Conservation (phyloP, 352 stramenopile species). For the Ophiocytium majus region DNA sequence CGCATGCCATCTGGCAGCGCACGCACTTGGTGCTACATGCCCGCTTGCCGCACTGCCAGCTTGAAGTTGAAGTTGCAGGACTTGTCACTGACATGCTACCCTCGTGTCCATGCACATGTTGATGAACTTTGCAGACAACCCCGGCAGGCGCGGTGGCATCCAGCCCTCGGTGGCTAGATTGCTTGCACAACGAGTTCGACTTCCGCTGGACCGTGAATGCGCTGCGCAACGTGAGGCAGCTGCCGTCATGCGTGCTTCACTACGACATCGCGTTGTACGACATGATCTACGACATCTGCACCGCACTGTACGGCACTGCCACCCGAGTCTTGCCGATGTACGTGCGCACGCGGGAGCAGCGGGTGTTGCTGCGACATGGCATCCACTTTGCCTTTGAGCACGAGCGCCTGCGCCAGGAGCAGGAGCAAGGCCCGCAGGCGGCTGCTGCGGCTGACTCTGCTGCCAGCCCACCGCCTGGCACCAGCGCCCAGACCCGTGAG, state of each 20-base stretch:
- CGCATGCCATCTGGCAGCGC: no score
- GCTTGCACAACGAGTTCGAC: conserved; percentile 22
- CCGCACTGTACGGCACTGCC: neutral
- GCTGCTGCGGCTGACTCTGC: no score
- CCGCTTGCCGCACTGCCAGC: no score
- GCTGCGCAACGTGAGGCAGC: neutral
- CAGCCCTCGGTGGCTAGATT: conserved; percentile 23
- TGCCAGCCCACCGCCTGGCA: neutral
- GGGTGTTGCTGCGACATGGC: neutral
- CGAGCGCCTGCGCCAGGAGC: no score
- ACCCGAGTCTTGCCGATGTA: neutral
- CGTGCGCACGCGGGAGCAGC: neutral
- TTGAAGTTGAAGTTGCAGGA: neutral
- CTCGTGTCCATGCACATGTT: no score
- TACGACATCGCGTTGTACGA: conserved; percentile 35
- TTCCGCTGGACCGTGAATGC: conserved; percentile 29
- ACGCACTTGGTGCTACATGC: no score
- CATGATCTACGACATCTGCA: conserved; percentile 4
- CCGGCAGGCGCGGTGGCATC: neutral
- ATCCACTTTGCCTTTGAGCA: neutral
- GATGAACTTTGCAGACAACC: neutral
- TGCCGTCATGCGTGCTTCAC: conserved; percentile 24
- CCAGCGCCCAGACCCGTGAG: neutral
- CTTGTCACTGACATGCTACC: neutral
- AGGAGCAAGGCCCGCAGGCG: neutral